Percentiles rank a stretch among this genome's conserved stretches.
Evolutionary conservation across 768 basidiomycete species (phyloP).

Genomic region (Harrya chromipes): DNA sequence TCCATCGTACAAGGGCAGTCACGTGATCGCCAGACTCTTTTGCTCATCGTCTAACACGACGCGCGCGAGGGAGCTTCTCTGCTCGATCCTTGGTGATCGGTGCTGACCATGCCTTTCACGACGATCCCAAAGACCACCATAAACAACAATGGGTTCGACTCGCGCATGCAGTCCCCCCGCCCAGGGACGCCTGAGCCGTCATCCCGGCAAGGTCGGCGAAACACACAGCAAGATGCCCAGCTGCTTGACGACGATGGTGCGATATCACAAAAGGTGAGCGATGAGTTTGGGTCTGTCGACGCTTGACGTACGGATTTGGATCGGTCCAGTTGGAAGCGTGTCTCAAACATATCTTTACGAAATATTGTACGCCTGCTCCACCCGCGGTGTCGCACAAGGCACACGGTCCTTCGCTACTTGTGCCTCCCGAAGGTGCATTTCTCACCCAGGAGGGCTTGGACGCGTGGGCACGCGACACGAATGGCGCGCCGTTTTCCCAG

Average conservation of each 20-base stretch:
- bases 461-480: slow-evolving; percentile 75
- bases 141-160: slow-evolving; percentile 6
- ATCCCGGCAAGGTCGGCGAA: slow-evolving; percentile 57
- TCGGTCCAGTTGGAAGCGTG: slow-evolving; percentile 57
- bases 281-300: not conserved
- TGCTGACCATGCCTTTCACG: slow-evolving; percentile 12
- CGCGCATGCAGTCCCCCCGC: slow-evolving; percentile 44
- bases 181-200: slow-evolving; percentile 63
- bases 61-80: slow-evolving; percentile 13
- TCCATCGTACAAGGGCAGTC: not conserved
- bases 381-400: slow-evolving; percentile 20
- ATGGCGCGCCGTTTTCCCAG: slow-evolving; percentile 73
- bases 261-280: slow-evolving; percentile 58
- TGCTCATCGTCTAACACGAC: slow-evolving; percentile 24
- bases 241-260: slow-evolving; percentile 70
- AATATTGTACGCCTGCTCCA: slow-evolving; percentile 58
- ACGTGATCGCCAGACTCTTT: slow-evolving; percentile 21
- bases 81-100: slow-evolving; percentile 21
- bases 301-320: not conserved
- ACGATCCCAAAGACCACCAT: slow-evolving; percentile 7
- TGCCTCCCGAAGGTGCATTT: slow-evolving; percentile 52
- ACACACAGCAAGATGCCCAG: slow-evolving; percentile 45
- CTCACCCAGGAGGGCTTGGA: slow-evolving; percentile 62
- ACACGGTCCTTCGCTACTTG: slow-evolving; percentile 33
- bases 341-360: slow-evolving; percentile 74